Conservation (phyloP, 192 early-diverging fungal species). For the Coemansia brasiliensis region DNA sequence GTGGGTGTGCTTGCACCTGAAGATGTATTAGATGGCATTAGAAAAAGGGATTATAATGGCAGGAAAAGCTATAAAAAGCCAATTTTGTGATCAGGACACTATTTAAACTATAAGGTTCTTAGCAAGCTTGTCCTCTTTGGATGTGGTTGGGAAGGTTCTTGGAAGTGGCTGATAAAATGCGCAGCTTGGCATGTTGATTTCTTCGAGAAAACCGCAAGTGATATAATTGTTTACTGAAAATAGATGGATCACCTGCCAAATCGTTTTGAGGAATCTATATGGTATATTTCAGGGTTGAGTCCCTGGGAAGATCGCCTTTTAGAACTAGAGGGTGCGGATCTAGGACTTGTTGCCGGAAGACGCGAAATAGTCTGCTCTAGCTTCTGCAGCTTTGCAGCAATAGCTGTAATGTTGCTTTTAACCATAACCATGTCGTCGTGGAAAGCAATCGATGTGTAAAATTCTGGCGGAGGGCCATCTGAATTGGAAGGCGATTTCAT, state of each 20-base stretch:
- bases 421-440: conserved; percentile 38
- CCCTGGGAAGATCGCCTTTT: conserved; percentile 30
- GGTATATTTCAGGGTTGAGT: conserved; percentile 35
- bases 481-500: conserved; percentile 10
- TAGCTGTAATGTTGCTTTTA: conserved; percentile 40
- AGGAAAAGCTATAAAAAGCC: not conserved
- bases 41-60: not conserved
- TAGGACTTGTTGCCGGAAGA: conserved; percentile 22
- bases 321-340: conserved; percentile 16
- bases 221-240: not conserved
- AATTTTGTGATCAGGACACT: not conserved
- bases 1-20: conserved; percentile 10
- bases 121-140: not conserved
- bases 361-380: conserved; percentile 32
- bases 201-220: not conserved
- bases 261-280: conserved; percentile 32
- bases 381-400: conserved; percentile 39
- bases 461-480: conserved; percentile 31
- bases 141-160: not conserved
- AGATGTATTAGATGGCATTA: conserved; percentile 2
- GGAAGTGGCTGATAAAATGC: not conserved
- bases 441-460: conserved; percentile 37
- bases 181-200: conserved; percentile 16
- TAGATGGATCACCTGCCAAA: conserved; percentile 14
- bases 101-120: not conserved